These are phyloP conservation scores for Lagenaria siceraria DNA, from an alignment of 306 rosid genomes.

Conservation along the genomic window DNA sequence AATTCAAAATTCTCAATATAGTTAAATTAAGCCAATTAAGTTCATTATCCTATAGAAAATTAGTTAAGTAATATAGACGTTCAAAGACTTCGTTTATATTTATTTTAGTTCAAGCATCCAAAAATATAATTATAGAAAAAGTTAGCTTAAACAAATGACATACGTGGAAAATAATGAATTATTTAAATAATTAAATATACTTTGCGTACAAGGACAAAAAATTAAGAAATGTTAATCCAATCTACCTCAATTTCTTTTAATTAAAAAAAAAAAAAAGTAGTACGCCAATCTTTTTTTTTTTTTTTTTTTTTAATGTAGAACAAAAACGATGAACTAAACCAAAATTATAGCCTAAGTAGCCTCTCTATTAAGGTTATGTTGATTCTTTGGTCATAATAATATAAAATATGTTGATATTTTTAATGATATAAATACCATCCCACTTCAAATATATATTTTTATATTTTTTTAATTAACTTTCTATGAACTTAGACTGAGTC, in stretches of 20 bases:
- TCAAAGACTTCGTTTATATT: no score
- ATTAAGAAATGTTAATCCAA: not conserved
- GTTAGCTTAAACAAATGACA: no score
- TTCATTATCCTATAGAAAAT: no score
- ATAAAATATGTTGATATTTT: not conserved
- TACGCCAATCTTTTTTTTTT: not conserved
- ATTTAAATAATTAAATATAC: not conserved
- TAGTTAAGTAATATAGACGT: no score
- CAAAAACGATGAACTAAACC: not conserved
- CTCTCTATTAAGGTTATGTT: not conserved
- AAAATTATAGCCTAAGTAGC: not conserved
- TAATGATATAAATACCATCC: not conserved
- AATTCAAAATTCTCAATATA: no score
- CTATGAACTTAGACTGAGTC: not conserved
- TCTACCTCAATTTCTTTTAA: not conserved
- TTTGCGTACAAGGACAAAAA: not conserved
- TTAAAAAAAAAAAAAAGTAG: not conserved
- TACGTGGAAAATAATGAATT: not conserved
- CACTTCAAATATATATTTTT: not conserved
- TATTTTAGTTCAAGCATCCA: no score
- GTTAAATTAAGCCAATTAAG: no score
- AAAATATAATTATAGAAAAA: no score
- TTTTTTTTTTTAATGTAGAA: not conserved
- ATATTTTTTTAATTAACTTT: not conserved
- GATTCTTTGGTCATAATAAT: not conserved